Evolutionary conservation across 352 stramenopile genomes (phyloP).

Genomic region (Globisporangium perplexum): DNA sequence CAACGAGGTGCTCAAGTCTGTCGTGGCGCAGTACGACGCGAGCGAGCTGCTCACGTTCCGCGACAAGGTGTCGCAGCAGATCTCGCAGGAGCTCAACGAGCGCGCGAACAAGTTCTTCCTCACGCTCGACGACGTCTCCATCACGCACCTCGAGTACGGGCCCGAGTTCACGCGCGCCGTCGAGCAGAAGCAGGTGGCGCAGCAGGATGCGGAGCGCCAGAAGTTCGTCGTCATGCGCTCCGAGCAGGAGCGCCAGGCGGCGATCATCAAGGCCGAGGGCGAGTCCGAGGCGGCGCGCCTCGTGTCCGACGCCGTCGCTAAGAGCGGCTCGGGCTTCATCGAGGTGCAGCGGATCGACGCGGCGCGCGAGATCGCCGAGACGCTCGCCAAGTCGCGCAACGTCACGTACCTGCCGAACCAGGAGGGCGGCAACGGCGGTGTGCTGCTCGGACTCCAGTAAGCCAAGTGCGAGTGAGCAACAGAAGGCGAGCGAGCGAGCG

Average conservation of each 20-base stretch:
- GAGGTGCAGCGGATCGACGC: constrained; percentile 99
- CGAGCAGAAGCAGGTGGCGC: constrained; percentile 99
- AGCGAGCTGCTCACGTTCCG: constrained; percentile 98
- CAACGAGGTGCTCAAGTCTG: constrained; percentile 93
- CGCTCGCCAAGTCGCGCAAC: constrained; percentile 95
- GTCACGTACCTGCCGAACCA: constrained; percentile 98
- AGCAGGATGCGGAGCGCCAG: constrained; percentile 98
- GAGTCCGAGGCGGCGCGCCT: constrained; percentile 97
- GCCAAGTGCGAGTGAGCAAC: not conserved
- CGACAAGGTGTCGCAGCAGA: constrained; percentile 96
- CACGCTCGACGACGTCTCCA: constrained; percentile 98
- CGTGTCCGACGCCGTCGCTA: constrained; percentile 97
- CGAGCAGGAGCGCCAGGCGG: constrained; percentile 96
- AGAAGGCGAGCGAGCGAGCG: not conserved
- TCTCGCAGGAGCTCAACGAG: constrained; percentile 95
- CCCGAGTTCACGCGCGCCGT: constrained; percentile 99
- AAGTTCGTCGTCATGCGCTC: constrained; percentile 98
- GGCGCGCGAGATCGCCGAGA: constrained; percentile 98
- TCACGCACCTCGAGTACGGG: constrained; percentile 99
- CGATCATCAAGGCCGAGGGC: constrained; percentile 93
- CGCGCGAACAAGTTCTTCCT: constrained; percentile 97
- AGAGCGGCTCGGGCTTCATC: constrained; percentile 97
- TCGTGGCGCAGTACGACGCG: constrained; percentile 98
- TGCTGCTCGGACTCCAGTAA: constrained; percentile 84
- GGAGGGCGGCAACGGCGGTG: constrained; percentile 74